Evolutionary conservation across 2,329 filamentous ascomycete species (phyloP).

Genomic region (Alternaria novae-zelandiae): DNA sequence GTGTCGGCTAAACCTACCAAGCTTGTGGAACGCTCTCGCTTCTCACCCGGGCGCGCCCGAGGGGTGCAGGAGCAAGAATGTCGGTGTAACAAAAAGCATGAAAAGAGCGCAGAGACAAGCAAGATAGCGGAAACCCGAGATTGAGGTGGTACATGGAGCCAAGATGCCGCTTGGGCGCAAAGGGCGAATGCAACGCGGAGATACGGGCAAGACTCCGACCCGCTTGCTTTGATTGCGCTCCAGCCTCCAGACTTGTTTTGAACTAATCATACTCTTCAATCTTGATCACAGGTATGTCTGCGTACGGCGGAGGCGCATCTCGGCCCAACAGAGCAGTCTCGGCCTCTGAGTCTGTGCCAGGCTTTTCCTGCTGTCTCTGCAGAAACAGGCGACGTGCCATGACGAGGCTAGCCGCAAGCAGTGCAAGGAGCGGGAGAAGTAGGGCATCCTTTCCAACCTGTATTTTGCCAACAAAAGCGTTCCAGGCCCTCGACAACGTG

Average conservation of each 20-base stretch:
- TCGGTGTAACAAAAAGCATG: constrained; percentile 1
- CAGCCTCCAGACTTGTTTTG: constrained; percentile 8
- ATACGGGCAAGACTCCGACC: constrained; percentile 10
- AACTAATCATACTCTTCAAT: constrained; percentile 28
- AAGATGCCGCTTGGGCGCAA: constrained; percentile 2
- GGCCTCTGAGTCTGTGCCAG: constrained; percentile 16
- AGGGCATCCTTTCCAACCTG: constrained; percentile 18
- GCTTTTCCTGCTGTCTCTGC: constrained; percentile 14
- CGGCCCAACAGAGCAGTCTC: constrained; percentile 27
- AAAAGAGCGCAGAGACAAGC: not conserved
- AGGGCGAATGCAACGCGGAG: constrained; percentile 8
- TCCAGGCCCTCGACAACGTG: constrained; percentile 24
- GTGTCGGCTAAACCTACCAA: constrained; percentile 11
- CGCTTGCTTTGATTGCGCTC: constrained; percentile 15
- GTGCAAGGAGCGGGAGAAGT: constrained; percentile 20
- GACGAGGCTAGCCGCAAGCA: constrained; percentile 18
- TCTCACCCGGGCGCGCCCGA: constrained; percentile 4
- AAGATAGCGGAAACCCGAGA: not conserved
- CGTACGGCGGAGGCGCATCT: constrained; percentile 24
- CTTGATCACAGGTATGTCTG: constrained; percentile 27
- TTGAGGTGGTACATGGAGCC: constrained; percentile 10
- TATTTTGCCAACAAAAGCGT: constrained; percentile 17
- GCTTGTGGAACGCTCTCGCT: constrained; percentile 1
- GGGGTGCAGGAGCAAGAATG: constrained; percentile 1
- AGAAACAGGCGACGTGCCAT: constrained; percentile 18